Evolutionary conservation across 768 basidiomycete species (phyloP), one percentile per base, ranked within the genome.

Genomic region (Asterophora lycoperdoides): DNA sequence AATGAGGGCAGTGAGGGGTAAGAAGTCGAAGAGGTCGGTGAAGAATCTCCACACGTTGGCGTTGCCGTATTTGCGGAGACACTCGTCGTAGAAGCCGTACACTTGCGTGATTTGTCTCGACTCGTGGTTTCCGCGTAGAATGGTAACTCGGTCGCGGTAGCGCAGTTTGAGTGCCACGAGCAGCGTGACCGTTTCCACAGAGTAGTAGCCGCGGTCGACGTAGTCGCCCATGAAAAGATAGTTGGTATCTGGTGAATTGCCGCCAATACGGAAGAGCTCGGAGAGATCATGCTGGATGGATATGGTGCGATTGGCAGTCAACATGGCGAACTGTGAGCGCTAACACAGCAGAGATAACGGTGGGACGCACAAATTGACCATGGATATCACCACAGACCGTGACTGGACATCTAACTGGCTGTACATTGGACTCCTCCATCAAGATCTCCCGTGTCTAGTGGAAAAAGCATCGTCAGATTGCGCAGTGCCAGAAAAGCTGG

Each of bases 211-310:
- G 63, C 94, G 84, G 74, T 97, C 96, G 60, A 98, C 96, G 66
- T 97, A 99, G 76, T 99, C 96, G 23, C 96, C 96, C 96, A 99
- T 99, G 77, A 98, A 99, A 61, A 99, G 87, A 69, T 99, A 99
- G 73, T 97, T 99, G 56, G 96, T 99, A 70, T 96, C 93, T 37
- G 96, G 96, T 11, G 92, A 95, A 73, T 96, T 95, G 42, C 96
- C 96, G 45, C 96, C 96, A 64, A 98, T 97, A 47, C 94, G 86
- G 73, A 99, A 97, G 35, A 98, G 86, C 68, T 99, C 96, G 49
- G 93, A 95, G 47, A 99, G 88, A 76, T 99, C 96, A 72, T 99
- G 96, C 95, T 99, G 74, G 60, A 59, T 45, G 41, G 60, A 48
- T 20, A 53, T 53, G 44, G 43, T 41, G 49, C 41, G 48, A 49